phyloP scores from a whole-genome alignment of 345 rosid genomes.

The Anastatica hierochuntica region DNA sequence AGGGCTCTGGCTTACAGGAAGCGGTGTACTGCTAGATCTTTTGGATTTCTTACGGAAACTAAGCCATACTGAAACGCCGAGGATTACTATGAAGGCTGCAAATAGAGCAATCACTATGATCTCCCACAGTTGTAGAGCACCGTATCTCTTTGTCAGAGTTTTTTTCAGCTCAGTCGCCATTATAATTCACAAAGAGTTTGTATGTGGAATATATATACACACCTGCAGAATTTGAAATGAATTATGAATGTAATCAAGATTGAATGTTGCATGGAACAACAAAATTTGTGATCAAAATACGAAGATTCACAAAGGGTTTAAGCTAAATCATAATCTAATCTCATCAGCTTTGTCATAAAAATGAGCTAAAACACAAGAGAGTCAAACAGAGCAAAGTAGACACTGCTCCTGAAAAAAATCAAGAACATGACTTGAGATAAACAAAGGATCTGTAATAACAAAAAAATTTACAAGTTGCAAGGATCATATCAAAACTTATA shows the following conservation, averaged over 20 bases:
- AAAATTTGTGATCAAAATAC: not conserved
- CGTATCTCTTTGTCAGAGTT: slow-evolving; percentile 42
- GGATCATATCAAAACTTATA: not conserved
- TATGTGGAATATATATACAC: slow-evolving; percentile 12
- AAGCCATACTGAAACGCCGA: slow-evolving; percentile 61
- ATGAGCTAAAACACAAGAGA: not conserved
- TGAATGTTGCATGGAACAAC: too few species aligned
- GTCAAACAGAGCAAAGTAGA: not conserved
- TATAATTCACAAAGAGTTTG: slow-evolving; percentile 16
- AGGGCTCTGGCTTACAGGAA: slow-evolving; percentile 43
- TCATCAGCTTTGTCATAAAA: not conserved
- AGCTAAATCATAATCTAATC: not conserved
- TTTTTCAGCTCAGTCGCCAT: slow-evolving; percentile 61
- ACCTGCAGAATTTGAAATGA: slow-evolving; percentile 19
- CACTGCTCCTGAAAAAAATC: not conserved
- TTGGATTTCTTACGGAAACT: slow-evolving; percentile 61
- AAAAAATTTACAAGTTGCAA: not conserved
- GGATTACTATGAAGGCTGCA: slow-evolving; percentile 40
- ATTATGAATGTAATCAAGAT: slow-evolving; percentile 4
- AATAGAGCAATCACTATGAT: slow-evolving; percentile 52
- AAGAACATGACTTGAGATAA: slow-evolving; percentile 10
- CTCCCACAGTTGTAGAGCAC: slow-evolving; percentile 66
- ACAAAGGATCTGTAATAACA: not conserved
- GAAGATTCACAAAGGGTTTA: not conserved
- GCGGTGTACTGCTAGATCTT: slow-evolving; percentile 31